These are phyloP conservation scores for Clonostachys rosea DNA, from an alignment of 2,329 filamentous ascomycete genomes.

Conservation along the genomic window DNA sequence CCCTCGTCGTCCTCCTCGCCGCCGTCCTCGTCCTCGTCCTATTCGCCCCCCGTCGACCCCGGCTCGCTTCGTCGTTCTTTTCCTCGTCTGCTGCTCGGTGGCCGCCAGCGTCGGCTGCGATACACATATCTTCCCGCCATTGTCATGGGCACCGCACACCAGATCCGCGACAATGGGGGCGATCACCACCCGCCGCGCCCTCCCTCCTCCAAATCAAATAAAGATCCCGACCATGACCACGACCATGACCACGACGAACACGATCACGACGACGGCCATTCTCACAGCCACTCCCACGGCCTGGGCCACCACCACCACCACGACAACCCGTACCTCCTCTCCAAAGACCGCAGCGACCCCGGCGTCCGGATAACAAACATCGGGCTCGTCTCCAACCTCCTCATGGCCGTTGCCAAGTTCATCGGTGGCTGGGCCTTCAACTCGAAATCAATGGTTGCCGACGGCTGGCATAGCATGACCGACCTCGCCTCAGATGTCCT, in stretches of 20 bases:
- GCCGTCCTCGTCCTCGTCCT: neutral
- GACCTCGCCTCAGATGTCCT: conserved; percentile 94
- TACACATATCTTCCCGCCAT: conserved; percentile 6
- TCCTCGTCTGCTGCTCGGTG: conserved; percentile 12
- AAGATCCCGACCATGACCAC: conserved; percentile 12
- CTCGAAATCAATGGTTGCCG: conserved; percentile 87
- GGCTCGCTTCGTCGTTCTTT: conserved; percentile 2
- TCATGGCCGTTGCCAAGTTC: conserved; percentile 92
- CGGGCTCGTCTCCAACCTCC: conserved; percentile 72
- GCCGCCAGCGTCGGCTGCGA: conserved; percentile 10
- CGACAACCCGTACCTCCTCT: conserved; percentile 92
- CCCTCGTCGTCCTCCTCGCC: conserved; percentile 7
- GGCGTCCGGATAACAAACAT: conserved; percentile 59
- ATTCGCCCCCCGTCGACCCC: neutral
- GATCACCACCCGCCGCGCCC: conserved; percentile 4
- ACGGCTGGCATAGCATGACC: conserved; percentile 92
- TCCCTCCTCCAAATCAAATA: conserved; percentile 5
- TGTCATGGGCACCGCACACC: conserved; percentile 19
- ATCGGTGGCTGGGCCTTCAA: conserved; percentile 91
- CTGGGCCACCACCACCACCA: conserved; percentile 72
- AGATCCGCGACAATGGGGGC: conserved; percentile 20
- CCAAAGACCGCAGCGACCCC: conserved; percentile 70
- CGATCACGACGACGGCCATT: conserved; percentile 40
- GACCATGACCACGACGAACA: conserved; percentile 28
- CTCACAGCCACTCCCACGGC: conserved; percentile 43